Base-by-base conservation (phyloP, 2,329 filamentous ascomycete species). In the Teratosphaeria destructans region DNA sequence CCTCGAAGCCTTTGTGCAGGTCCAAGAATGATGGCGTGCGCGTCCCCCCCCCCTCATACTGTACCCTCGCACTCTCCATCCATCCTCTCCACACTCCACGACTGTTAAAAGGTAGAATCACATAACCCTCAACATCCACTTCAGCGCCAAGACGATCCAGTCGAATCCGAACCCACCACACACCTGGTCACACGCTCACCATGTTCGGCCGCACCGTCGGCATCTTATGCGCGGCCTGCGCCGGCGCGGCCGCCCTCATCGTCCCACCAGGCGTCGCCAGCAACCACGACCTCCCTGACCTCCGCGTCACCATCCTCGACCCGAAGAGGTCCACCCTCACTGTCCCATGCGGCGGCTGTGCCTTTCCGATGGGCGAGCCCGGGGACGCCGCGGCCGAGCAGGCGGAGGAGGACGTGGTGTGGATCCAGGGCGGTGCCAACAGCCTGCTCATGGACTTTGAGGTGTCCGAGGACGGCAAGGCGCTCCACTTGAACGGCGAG, bases 401-500 rank as follows among this genome's bases (percentile, higher is more conserved):
- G 4, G 66, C 65, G 1, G 67, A 67, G 23, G 59, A 57, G 19
- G 23, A 23, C 16, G 62, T 67, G 37, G 69, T 72, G 60, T 72
- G 66, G 58, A 66, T 71, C 34, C 64, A 70, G 49, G 64, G 71
- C 32, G 64, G 69, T 26, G 61, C 68, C 6, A 69, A 73, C 67
- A 66, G 66, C 63, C 59, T 74, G 12, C 11, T 71, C 16, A 74
- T 88, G 47, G 77, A 81, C 65, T 82, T 88, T 66, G 74, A 70
- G 60, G 70, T 87, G 62, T 66, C 69, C 27, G 77, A 81, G 16
- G 73, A 78, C 61, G 72, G 74, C 34, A 64, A 71, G 49, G 74
- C 74, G 55, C 74, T 88, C 29, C 68, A 82, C 43, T 66, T 87
- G 60, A 87, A 87, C 71, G 82, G 79, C 60, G 79, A 81, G 61